These are phyloP conservation scores for Paraleonurus japonicus DNA, from an alignment of 257 asterid genomes.

Conservation along the genomic window DNA sequence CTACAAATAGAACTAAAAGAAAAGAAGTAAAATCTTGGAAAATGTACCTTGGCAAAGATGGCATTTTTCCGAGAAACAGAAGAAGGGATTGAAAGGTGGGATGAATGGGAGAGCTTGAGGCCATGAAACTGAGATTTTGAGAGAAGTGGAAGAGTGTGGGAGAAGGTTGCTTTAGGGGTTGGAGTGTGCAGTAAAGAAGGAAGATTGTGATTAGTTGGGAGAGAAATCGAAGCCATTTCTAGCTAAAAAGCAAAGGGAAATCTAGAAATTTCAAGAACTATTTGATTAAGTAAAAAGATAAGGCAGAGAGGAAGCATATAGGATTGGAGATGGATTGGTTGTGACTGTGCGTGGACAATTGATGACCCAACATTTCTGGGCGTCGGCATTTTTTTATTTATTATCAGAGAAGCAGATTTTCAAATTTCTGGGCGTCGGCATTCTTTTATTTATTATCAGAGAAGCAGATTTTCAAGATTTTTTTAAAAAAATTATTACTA, in stretches of 20 bases:
- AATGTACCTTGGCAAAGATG: constrained; percentile 81
- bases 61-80: constrained; percentile 35
- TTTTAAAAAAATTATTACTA: no score
- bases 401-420: no score
- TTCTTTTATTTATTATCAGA: no score
- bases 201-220: constrained; percentile 45
- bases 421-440: no score
- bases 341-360: constrained; percentile 61
- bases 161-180: constrained; percentile 45
- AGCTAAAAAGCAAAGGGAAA: constrained; percentile 4
- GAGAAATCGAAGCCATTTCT: constrained; percentile 59
- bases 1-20: not conserved
- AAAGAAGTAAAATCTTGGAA: constrained; percentile 10
- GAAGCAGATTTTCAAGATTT: no score
- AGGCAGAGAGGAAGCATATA: constrained; percentile 25
- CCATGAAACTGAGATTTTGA: constrained; percentile 69
- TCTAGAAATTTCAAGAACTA: not conserved
- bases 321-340: no score
- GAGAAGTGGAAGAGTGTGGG: constrained; percentile 36
- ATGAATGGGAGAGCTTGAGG: constrained; percentile 44
- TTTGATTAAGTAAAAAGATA: constrained; percentile 23
- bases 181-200: constrained; percentile 54
- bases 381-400: no score
- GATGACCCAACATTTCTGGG: constrained; percentile 45
- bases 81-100: constrained; percentile 42